phyloP scores from a whole-genome alignment of 75 land plant species.

The Pseudotsuga menziesii region DNA sequence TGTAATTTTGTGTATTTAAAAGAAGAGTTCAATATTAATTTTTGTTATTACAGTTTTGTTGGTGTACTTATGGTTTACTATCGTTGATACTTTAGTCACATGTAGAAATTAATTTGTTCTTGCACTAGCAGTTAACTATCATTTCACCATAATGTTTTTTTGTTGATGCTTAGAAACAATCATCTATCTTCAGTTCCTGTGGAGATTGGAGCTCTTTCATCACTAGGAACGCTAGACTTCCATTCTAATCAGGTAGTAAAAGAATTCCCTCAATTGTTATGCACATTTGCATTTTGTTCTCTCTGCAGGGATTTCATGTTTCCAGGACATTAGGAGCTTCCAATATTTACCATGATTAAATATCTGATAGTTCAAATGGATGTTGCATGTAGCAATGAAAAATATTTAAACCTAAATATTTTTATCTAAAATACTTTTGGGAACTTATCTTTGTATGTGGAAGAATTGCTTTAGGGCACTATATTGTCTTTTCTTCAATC shows the following conservation, averaged over 20 bases:
- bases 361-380: not conserved
- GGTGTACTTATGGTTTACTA: not conserved
- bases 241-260: constrained; percentile 80
- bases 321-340: not conserved
- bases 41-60: not conserved
- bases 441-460: not conserved
- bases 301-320: not conserved
- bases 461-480: not conserved
- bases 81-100: not conserved
- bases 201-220: constrained; percentile 61
- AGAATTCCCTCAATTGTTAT: not conserved
- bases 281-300: not conserved
- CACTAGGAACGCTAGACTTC: constrained; percentile 77
- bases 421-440: not conserved
- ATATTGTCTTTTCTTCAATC: no score
- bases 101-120: not conserved
- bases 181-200: constrained; percentile 52
- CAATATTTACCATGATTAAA: not conserved
- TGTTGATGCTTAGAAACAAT: constrained; percentile 54
- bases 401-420: not conserved
- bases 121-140: not conserved
- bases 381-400: not conserved
- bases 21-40: not conserved
- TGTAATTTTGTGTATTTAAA: not conserved
- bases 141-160: not conserved